Evolutionary conservation across 2,329 filamentous ascomycete genomes (phyloP).

Genomic region (Colletotrichum chrysophilum): DNA sequence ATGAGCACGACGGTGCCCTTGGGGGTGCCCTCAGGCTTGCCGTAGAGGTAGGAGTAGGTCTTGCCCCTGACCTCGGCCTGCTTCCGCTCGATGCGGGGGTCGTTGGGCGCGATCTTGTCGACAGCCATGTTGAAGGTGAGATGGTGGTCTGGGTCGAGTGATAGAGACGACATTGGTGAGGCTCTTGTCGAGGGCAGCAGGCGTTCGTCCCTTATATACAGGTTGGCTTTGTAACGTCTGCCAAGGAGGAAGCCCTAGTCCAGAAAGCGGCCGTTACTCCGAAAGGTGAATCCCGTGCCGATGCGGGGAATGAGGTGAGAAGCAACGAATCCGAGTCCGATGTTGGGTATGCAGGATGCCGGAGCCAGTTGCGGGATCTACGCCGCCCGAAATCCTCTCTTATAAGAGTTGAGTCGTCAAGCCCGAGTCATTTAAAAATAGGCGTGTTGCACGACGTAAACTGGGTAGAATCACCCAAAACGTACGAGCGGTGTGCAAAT

Average conservation of each 20-base stretch:
- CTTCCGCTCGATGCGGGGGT: slow-evolving; percentile 70
- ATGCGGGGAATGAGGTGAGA: slow-evolving; percentile 5
- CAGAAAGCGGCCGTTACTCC: neutral
- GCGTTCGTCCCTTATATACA: neutral
- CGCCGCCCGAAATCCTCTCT: neutral
- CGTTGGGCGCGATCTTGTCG: slow-evolving; percentile 69
- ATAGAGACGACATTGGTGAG: neutral
- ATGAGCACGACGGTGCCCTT: slow-evolving; percentile 56
- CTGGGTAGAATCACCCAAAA: neutral
- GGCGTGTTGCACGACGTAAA: neutral
- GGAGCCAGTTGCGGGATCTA: neutral
- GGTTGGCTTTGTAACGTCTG: neutral
- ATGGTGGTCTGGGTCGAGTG: neutral
- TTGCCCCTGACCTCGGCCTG: slow-evolving; percentile 69
- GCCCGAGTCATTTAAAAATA: neutral
- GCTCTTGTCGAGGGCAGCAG: neutral
- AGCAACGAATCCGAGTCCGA: neutral
- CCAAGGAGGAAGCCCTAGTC: neutral
- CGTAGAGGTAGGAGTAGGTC: slow-evolving; percentile 71
- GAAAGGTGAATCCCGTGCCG: neutral
- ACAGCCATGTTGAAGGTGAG: slow-evolving; percentile 47
- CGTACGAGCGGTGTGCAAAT: slow-evolving; percentile 8
- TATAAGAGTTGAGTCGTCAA: neutral
- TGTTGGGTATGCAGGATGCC: neutral
- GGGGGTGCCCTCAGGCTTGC: slow-evolving; percentile 49